A percentile compares a stretch with the other conserved stretches of the same genome.
These are phyloP conservation scores for Fusarium sp. DNA, from an alignment of 2,329 filamentous ascomycete species.

Conservation along the genomic window DNA sequence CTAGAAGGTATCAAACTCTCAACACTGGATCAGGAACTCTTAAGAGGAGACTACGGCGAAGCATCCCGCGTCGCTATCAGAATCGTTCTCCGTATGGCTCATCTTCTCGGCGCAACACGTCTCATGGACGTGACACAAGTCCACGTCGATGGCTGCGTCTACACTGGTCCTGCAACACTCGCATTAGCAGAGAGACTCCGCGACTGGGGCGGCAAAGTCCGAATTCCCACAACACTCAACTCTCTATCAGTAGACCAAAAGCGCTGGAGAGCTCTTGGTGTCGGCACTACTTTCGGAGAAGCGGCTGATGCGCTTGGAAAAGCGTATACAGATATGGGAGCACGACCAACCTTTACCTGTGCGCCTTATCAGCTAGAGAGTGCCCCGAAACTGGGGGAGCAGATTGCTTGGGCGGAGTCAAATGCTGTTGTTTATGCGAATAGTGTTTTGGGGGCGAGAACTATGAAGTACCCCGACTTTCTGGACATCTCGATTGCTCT, in stretches of 20 bases:
- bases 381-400: slow-evolving; percentile 17
- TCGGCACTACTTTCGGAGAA: slow-evolving; percentile 12
- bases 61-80: slow-evolving; percentile 16
- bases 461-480: slow-evolving; percentile 32
- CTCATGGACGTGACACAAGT: slow-evolving; percentile 33
- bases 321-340: slow-evolving; percentile 35
- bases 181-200: slow-evolving; percentile 22
- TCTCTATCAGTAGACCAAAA: slow-evolving; percentile 30
- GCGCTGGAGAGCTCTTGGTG: slow-evolving; percentile 26
- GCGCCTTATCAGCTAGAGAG: slow-evolving; percentile 33
- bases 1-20: slow-evolving; percentile 34
- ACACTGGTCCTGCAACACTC: slow-evolving; percentile 40
- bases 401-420: slow-evolving; percentile 31
- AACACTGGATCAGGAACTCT: not conserved
- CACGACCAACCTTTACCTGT: slow-evolving; percentile 21
- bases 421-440: slow-evolving; percentile 38
- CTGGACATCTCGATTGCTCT: slow-evolving; percentile 30
- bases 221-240: slow-evolving; percentile 30
- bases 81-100: slow-evolving; percentile 28
- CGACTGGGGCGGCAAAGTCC: slow-evolving; percentile 24
- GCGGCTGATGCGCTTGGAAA: slow-evolving; percentile 15
- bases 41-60: slow-evolving; percentile 19
- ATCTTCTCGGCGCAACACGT: slow-evolving; percentile 17
- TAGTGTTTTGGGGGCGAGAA: slow-evolving; percentile 33
- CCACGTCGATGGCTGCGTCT: slow-evolving; percentile 26